Evolutionary conservation across 2,329 filamentous ascomycete genomes (phyloP), one percentile per base, ranked within the genome.

Genomic region (Colletotrichum melonis): DNA sequence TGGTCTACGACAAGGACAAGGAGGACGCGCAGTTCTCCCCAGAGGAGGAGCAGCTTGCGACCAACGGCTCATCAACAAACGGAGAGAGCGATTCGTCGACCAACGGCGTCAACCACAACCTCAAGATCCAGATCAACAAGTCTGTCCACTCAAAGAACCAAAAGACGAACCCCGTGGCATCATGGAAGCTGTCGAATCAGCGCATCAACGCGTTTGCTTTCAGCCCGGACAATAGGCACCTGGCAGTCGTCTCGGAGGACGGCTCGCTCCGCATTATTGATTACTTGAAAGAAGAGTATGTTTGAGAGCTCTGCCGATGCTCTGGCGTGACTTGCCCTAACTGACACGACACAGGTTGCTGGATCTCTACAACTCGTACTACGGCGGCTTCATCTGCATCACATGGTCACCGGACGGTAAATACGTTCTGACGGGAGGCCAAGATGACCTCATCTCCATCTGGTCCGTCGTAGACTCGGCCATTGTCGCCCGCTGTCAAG

Each of bases 341-440:
- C 56, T 76, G 49, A 77, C 59, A 30, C 55, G 12, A 24, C 11
- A 5, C 75, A 97, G 94, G 78, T 88, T 98, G n/a, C 86, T 97
- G 14, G 94, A 96, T 78, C 86, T 98, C 57, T 98, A 94, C 82
- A 91, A 93, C 78, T 94, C 94, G 67, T 99, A 98, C 84, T 99
- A 98, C 78, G 97, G 97, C 59, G 96, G 95, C 3, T 88, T 99
- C 74, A 93, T 93, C 57, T 98, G 95, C 79, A 95, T 98, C 2
- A 97, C 95, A 84, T 99, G 97, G 97, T 98, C 96, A 7, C 97
- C 97, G 11, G 97, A 99, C 80, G 95, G 95, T 64, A 96, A 97
- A 81, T 99, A 98, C 81, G 92, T 99, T 64, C 87, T 99, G 22
- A 98, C 97, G 0, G 97, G 97, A 65, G 95, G 97, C 5, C 96